phyloP scores from a whole-genome alignment of 2,329 filamentous ascomycete genomes.

The Apiospora phragmitis region DNA sequence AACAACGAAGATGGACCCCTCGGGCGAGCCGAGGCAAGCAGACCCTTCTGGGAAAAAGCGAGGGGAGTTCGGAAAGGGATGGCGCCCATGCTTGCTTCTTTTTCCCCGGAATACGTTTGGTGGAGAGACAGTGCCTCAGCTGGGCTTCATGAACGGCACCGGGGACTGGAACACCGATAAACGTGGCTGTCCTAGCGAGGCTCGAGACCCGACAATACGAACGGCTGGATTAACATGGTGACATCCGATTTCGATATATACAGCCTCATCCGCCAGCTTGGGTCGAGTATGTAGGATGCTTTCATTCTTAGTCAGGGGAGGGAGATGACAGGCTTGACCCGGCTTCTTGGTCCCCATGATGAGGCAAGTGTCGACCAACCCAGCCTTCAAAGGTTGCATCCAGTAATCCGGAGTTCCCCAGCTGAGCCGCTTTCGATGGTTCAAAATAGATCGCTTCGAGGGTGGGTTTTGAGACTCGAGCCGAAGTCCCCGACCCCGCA shows the following conservation, averaged over 20 bases:
- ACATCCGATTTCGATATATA: background rate
- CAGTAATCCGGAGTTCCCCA: constrained; percentile 1
- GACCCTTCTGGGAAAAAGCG: background rate
- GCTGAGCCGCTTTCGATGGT: background rate
- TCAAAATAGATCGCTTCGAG: background rate
- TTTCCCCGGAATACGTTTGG: background rate
- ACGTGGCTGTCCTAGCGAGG: background rate
- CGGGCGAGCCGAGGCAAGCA: background rate
- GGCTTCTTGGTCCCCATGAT: background rate
- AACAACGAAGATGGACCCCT: background rate
- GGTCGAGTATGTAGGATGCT: background rate
- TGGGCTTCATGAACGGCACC: background rate
- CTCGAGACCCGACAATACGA: background rate
- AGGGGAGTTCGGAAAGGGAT: background rate
- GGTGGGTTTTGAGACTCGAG: background rate
- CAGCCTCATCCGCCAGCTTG: background rate
- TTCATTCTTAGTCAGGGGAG: background rate
- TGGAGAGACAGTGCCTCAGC: background rate
- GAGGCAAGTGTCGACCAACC: background rate
- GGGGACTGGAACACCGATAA: background rate
- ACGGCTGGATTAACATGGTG: too few relatives aligned
- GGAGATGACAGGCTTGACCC: background rate
- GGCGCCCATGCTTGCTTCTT: background rate
- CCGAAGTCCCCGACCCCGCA: background rate
- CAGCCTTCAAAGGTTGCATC: background rate